Conservation (phyloP, 139 green algal species). For the Chlamydomonas schloesseri region DNA sequence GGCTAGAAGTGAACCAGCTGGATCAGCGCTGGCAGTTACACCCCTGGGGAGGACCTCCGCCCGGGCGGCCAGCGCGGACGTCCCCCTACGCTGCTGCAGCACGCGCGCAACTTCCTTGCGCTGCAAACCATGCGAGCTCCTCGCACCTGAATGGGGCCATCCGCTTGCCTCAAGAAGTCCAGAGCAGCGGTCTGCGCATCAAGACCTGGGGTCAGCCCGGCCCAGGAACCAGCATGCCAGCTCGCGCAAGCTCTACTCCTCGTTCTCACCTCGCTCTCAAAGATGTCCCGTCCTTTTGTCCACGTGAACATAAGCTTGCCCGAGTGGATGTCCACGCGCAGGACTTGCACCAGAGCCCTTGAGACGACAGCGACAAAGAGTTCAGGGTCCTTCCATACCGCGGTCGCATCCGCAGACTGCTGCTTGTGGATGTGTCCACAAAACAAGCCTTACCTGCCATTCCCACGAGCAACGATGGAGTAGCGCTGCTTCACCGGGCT, state of each 20-base stretch:
- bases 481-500: constrained; percentile 46
- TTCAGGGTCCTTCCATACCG: no score
- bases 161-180: not conserved
- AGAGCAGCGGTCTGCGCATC: not conserved
- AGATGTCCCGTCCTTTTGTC: constrained; percentile 58
- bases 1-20: no score
- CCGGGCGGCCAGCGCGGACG: no score
- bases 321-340: constrained; percentile 35
- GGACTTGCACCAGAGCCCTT: constrained; percentile 42
- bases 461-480: constrained; percentile 41
- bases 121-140: not conserved
- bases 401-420: no score
- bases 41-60: no score
- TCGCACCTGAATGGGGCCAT: constrained; percentile 17
- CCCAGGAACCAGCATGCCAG: no score
- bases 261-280: constrained; percentile 62
- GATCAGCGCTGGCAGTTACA: no score
- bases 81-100: no score
- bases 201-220: not conserved
- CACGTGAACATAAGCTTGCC: constrained; percentile 54
- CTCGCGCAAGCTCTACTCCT: no score
- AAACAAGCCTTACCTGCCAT: constrained; percentile 26
- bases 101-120: no score
- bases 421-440: no score
- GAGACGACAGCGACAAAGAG: not conserved